These are phyloP conservation scores for Melastoma malabathricum DNA, from an alignment of 345 rosid genomes.

Conservation along the genomic window DNA sequence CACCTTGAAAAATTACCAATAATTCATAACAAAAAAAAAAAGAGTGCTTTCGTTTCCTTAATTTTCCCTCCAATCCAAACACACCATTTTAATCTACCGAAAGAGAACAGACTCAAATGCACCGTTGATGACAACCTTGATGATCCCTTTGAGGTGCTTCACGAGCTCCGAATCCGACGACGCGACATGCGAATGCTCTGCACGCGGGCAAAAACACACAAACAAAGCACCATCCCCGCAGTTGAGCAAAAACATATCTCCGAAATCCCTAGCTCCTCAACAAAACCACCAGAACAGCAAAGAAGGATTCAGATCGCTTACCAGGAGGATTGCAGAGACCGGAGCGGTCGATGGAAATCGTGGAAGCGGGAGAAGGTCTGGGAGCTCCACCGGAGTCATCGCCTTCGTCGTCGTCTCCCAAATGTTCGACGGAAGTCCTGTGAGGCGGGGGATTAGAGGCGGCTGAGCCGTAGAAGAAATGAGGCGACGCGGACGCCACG, in stretches of 20 bases:
- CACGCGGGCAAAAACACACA: conserved; percentile 4
- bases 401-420: conserved; percentile 15
- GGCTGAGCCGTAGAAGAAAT: conserved; percentile 18
- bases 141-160: conserved; percentile 80
- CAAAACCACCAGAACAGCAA: neutral
- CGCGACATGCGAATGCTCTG: conserved; percentile 60
- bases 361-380: conserved; percentile 16
- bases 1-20: no score
- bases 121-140: conserved; percentile 36
- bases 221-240: neutral
- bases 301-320: conserved; percentile 5
- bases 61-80: no score
- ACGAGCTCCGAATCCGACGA: conserved; percentile 59
- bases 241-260: neutral
- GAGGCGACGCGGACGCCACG: conserved; percentile 12
- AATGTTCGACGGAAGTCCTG: conserved; percentile 29
- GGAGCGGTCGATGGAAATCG: conserved; percentile 71
- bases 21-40: no score
- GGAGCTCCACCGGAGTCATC: conserved; percentile 7
- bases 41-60: no score
- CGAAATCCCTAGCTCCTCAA: no score
- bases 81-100: neutral
- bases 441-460: conserved; percentile 18
- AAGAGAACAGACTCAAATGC: neutral
- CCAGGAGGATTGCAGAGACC: conserved; percentile 46